Conservation (phyloP, 2,329 filamentous ascomycete genomes). For the Chaetomiaceae sp. region DNA sequence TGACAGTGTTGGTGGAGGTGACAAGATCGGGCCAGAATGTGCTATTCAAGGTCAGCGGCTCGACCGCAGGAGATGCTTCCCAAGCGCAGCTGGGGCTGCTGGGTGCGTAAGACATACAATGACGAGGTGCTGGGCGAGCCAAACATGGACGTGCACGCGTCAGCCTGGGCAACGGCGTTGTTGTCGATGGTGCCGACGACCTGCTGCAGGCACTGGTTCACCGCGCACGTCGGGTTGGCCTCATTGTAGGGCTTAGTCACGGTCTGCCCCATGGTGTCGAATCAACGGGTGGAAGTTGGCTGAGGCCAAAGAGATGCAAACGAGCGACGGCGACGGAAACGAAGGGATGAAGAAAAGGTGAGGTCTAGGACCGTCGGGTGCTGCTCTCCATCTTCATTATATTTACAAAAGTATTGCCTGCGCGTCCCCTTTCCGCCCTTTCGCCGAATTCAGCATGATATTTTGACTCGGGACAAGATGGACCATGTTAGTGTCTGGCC, state of each 20-base stretch:
- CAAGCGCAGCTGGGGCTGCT: not conserved
- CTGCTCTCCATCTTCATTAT: too few relatives aligned
- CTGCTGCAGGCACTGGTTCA: conserved; percentile 1
- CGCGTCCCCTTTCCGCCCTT: too few relatives aligned
- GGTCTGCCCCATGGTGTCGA: too few relatives aligned
- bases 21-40: not conserved
- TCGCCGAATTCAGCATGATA: too few relatives aligned
- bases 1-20: conserved; percentile 1
- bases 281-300: too few relatives aligned
- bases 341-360: too few relatives aligned
- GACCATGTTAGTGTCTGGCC: too few relatives aligned
- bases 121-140: not conserved
- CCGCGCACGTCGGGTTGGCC: not conserved
- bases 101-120: not conserved
- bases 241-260: not conserved
- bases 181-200: conserved; percentile 4
- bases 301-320: too few relatives aligned
- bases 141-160: conserved; percentile 3
- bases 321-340: too few relatives aligned
- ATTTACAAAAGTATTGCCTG: too few relatives aligned
- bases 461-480: too few relatives aligned
- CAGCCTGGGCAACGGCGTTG: not conserved
- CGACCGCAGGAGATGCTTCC: not conserved
- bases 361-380: too few relatives aligned
- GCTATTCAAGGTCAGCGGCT: not conserved